Evolutionary conservation across 179 eudicot genomes (phyloP).

Genomic region (Vitellaria paradoxa): DNA sequence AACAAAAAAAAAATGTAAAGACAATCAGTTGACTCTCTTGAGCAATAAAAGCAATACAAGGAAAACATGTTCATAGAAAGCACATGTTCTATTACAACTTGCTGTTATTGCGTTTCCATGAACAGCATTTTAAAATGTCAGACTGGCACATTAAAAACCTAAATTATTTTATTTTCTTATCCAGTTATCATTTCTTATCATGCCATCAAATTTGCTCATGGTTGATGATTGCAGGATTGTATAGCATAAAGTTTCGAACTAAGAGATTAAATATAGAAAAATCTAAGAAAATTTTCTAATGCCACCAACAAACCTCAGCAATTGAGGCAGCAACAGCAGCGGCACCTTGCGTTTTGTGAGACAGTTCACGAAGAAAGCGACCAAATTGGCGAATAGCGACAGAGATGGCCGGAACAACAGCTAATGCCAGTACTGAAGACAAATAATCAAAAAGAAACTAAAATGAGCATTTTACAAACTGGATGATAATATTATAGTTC

Average conservation of each 20-base stretch:
- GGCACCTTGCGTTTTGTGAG: constrained; percentile 90
- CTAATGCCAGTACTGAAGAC: constrained; percentile 70
- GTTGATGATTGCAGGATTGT: neutral
- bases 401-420: constrained; percentile 75
- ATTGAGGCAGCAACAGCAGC: constrained; percentile 95
- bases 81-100: neutral
- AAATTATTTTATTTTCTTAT: no score
- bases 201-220: neutral
- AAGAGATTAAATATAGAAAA: neutral
- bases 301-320: constrained; percentile 62
- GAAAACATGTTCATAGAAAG: neutral
- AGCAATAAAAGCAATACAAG: neutral
- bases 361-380: constrained; percentile 80
- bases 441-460: neutral
- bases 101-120: neutral
- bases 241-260: neutral
- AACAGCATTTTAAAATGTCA: neutral
- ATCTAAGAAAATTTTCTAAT: neutral
- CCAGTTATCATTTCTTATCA: neutral
- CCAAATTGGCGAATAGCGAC: constrained; percentile 78
- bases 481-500: neutral
- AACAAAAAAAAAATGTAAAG: no score
- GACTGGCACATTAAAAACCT: no score
- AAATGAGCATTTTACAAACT: neutral
- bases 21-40: neutral